Conservation (phyloP, 202 grass and related monocot genomes). For the Saccharum hybrid region DNA sequence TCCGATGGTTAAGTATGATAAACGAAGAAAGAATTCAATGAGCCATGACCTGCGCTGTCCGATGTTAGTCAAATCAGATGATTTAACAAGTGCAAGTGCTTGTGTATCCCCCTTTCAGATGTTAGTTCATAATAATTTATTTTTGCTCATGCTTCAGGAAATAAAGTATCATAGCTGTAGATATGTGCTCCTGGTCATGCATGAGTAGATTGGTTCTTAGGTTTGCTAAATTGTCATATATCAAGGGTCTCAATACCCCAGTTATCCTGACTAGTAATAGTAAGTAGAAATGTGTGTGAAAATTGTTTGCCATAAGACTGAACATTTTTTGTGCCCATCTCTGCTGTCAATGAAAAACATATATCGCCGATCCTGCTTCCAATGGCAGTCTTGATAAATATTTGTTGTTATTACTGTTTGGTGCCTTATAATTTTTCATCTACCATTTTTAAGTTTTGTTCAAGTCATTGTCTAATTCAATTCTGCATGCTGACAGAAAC, state of each 20-base stretch:
- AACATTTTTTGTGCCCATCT: neutral
- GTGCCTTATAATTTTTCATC: neutral
- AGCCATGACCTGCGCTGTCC: neutral
- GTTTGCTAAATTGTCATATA: neutral
- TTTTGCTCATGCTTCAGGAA: conserved; percentile 21
- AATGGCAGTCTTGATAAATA: conserved; percentile 1
- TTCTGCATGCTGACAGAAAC: conserved; percentile 42
- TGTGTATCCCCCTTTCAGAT: conserved; percentile 10
- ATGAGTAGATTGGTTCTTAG: conserved; percentile 13
- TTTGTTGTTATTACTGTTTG: conserved; percentile 22
- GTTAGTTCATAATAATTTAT: conserved; percentile 18
- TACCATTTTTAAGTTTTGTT: conserved; percentile 15
- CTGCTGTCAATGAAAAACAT: neutral
- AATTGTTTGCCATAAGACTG: conserved; percentile 18
- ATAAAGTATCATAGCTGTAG: neutral
- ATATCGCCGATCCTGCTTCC: neutral
- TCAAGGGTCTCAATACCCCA: conserved; percentile 7
- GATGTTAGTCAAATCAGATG: neutral
- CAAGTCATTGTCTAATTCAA: conserved; percentile 34
- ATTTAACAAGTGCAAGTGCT: conserved; percentile 2
- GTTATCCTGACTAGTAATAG: neutral
- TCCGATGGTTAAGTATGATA: neutral
- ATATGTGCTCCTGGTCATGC: conserved; percentile 30
- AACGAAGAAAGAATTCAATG: neutral
- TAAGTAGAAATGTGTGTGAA: neutral